Evolutionary conservation across 352 stramenopile species (phyloP).

Genomic region (Pythium scleroteichum): DNA sequence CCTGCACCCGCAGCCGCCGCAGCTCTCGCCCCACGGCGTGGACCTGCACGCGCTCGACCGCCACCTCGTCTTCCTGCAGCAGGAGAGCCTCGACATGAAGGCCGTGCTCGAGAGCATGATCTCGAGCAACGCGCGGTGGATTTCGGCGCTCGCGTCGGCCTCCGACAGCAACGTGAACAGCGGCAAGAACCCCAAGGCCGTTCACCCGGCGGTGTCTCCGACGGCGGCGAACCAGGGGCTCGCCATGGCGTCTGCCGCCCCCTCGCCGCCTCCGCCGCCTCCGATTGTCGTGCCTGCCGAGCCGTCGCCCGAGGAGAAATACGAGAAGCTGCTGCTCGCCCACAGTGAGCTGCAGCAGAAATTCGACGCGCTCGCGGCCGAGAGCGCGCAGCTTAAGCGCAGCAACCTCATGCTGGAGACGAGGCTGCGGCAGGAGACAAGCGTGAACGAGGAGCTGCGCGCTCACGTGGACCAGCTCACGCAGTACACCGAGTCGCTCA

Average conservation of each 20-base stretch:
- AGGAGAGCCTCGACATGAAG: conserved; percentile 73
- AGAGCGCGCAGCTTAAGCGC: conserved; percentile 52
- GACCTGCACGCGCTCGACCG: conserved; percentile 63
- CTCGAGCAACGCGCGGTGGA: conserved; percentile 71
- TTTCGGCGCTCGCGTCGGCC: conserved; percentile 45
- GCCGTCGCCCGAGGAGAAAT: conserved; percentile 48
- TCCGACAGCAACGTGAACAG: conserved; percentile 23
- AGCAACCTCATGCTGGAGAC: conserved; percentile 71
- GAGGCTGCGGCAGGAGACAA: conserved; percentile 62
- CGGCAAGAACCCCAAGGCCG: conserved; percentile 27
- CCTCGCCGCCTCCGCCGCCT: not conserved
- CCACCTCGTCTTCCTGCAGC: conserved; percentile 67
- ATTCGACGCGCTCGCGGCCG: conserved; percentile 43
- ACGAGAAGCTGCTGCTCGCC: conserved; percentile 45
- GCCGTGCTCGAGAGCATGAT: conserved; percentile 66
- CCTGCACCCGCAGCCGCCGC: conserved; percentile 21
- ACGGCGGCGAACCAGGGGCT: conserved; percentile 9
- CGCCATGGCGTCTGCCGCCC: not conserved
- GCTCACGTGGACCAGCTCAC: conserved; percentile 71
- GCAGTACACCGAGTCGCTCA: conserved; percentile 67
- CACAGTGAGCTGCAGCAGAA: conserved; percentile 60
- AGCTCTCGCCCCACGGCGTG: conserved; percentile 30
- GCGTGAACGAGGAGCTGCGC: conserved; percentile 59
- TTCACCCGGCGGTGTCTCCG: conserved; percentile 20
- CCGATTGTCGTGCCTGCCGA: conserved; percentile 1